phyloP scores from a whole-genome alignment of 1,284 basidiomycete genomes.

The Sphaerobolus stellatus region DNA sequence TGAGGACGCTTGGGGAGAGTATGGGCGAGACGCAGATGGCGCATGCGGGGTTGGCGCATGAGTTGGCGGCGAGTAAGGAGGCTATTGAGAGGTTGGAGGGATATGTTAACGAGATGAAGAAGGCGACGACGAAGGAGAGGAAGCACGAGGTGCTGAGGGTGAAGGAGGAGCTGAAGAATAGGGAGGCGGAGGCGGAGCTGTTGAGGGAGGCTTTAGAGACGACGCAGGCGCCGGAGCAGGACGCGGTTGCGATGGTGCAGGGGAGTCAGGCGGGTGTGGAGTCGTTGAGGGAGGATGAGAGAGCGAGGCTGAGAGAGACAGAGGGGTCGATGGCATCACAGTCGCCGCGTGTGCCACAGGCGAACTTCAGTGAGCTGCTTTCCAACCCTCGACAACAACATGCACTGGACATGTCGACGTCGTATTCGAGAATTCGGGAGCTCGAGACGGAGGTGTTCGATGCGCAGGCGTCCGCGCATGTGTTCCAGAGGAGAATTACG shows the following conservation, averaged over 20 bases:
- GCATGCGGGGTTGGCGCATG: conserved; percentile 57
- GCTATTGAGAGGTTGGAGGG: conserved; percentile 47
- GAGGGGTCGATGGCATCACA: conserved; percentile 1
- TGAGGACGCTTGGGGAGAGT: conserved; percentile 50
- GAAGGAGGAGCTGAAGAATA: not conserved
- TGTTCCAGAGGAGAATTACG: conserved; percentile 66
- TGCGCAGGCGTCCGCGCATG: conserved; percentile 66
- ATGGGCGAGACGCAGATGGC: conserved; percentile 50
- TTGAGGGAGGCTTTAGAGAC: conserved; percentile 51
- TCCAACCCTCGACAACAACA: conserved; percentile 69
- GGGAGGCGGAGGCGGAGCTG: conserved; percentile 20
- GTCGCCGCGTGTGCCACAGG: not conserved
- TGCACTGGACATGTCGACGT: conserved; percentile 72
- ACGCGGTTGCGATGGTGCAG: conserved; percentile 60
- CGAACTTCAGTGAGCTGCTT: conserved; percentile 73
- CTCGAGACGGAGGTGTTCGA: conserved; percentile 74
- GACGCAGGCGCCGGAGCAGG: conserved; percentile 48
- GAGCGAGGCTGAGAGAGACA: conserved; percentile 48
- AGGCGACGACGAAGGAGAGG: conserved; percentile 47
- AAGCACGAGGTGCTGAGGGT: conserved; percentile 51
- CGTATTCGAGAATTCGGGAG: conserved; percentile 72
- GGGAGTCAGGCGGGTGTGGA: conserved; percentile 68
- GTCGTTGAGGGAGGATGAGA: conserved; percentile 55
- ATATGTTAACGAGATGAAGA: conserved; percentile 53
- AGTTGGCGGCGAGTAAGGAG: too few relatives aligned